Percentiles rank a stretch among this genome's conserved stretches.
Evolutionary conservation across 179 eudicot species (phyloP).

Genomic region (Silene noctiflora): DNA sequence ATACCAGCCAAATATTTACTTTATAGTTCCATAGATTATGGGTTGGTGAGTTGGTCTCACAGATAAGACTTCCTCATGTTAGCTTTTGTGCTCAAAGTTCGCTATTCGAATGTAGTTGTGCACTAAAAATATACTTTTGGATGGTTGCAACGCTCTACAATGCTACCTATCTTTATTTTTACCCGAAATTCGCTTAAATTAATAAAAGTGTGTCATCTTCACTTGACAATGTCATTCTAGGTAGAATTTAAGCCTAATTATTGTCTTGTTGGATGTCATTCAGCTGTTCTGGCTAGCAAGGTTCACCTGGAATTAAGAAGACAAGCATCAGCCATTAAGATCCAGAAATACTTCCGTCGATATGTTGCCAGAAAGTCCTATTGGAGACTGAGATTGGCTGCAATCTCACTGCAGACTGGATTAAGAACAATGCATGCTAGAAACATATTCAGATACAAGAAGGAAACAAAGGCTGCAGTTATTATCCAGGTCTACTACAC

Average conservation of each 20-base stretch:
- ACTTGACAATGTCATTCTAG: neutral
- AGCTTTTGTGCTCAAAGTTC: too few relatives aligned
- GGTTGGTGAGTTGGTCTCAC: too few relatives aligned
- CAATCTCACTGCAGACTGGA: slow-evolving; percentile 78
- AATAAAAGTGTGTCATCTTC: neutral
- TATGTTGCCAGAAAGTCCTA: slow-evolving; percentile 54
- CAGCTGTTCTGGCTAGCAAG: slow-evolving; percentile 79
- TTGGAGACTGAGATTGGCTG: slow-evolving; percentile 42
- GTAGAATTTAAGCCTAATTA: slow-evolving; percentile 1
- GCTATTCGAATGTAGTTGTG: too few relatives aligned
- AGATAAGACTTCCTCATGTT: too few relatives aligned
- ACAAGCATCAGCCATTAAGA: slow-evolving; percentile 83
- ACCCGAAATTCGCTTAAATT: neutral
- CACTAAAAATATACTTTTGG: too few relatives aligned
- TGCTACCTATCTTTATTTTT: slow-evolving; percentile 35
- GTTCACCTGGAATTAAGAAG: slow-evolving; percentile 63
- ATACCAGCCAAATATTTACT: too few relatives aligned
- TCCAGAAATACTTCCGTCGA: slow-evolving; percentile 80
- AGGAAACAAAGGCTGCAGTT: slow-evolving; percentile 80
- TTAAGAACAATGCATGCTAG: slow-evolving; percentile 90
- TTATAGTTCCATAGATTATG: too few relatives aligned
- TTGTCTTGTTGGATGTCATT: slow-evolving; percentile 16
- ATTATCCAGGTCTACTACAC: slow-evolving; percentile 63
- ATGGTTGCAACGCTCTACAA: slow-evolving; percentile 26
- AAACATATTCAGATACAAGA: slow-evolving; percentile 74